These are phyloP conservation scores for Protomyces inouyei DNA, from an alignment of 1,139 yeast species.

Conservation along the genomic window DNA sequence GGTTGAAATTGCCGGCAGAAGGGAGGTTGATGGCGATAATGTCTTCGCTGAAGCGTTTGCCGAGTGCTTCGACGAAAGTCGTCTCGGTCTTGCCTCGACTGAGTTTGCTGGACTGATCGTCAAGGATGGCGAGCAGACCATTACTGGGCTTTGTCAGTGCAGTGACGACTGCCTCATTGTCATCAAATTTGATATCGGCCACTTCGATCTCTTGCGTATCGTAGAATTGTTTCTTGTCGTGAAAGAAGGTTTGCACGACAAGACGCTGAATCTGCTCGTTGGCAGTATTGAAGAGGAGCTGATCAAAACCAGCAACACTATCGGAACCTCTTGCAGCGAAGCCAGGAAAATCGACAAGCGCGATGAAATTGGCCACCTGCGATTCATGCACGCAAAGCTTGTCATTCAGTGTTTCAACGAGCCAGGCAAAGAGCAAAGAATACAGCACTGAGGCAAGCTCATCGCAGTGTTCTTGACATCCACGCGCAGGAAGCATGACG, in stretches of 20 bases:
- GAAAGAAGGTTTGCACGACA: slow-evolving; percentile 41
- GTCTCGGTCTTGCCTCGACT: slow-evolving; percentile 39
- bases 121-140: slow-evolving; percentile 42
- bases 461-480: slow-evolving; percentile 45
- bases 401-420: slow-evolving; percentile 42
- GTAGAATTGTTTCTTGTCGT: slow-evolving; percentile 41
- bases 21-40: slow-evolving; percentile 36
- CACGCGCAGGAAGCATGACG: slow-evolving; percentile 42
- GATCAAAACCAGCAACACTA: slow-evolving; percentile 37
- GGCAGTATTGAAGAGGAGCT: slow-evolving; percentile 44
- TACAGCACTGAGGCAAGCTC: slow-evolving; percentile 45
- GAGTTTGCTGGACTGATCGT: slow-evolving; percentile 40
- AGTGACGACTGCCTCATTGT: slow-evolving; percentile 43
- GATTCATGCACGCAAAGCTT: slow-evolving; percentile 39
- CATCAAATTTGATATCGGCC: slow-evolving; percentile 42
- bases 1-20: slow-evolving; percentile 32
- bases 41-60: slow-evolving; percentile 40
- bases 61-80: slow-evolving; percentile 39
- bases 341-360: slow-evolving; percentile 45
- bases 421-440: slow-evolving; percentile 43
- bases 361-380: slow-evolving; percentile 41
- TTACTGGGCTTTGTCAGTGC: slow-evolving; percentile 40
- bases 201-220: slow-evolving; percentile 43
- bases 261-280: slow-evolving; percentile 44
- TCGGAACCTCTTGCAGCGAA: neutral